A percentile compares a stretch with the other conserved stretches of the same genome.
Evolutionary conservation across 768 basidiomycete genomes (phyloP).

Genomic region (Tulasnella sp.): DNA sequence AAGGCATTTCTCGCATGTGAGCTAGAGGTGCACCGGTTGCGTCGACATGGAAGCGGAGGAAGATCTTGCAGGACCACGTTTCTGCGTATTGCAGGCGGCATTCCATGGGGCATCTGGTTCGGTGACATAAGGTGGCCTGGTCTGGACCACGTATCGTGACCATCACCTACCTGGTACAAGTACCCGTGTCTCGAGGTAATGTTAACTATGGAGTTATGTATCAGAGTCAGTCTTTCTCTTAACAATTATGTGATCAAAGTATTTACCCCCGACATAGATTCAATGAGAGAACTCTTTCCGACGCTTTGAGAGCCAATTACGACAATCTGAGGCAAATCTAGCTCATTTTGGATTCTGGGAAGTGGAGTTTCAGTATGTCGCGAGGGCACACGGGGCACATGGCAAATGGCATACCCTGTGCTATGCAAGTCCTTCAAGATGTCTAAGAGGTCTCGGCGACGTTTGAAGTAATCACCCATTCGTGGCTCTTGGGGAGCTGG

Average conservation of each 20-base stretch:
- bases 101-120: slow-evolving; percentile 43
- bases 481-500: too few relatives aligned
- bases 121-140: too few relatives aligned
- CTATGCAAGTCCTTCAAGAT: slow-evolving; percentile 10
- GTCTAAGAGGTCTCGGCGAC: slow-evolving; percentile 5
- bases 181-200: slow-evolving; percentile 65
- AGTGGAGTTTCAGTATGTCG: neutral
- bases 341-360: slow-evolving; percentile 39
- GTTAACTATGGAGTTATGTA: slow-evolving; percentile 56
- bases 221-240: neutral
- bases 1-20: slow-evolving; percentile 29
- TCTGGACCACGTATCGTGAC: too few relatives aligned
- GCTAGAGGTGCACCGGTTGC: slow-evolving; percentile 9
- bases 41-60: slow-evolving; percentile 37
- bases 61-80: slow-evolving; percentile 38
- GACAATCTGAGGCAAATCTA: slow-evolving; percentile 68
- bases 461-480: neutral
- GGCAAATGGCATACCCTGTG: slow-evolving; percentile 7
- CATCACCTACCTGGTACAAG: slow-evolving; percentile 78
- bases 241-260: too few relatives aligned
- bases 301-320: slow-evolving; percentile 71
- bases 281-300: slow-evolving; percentile 73
- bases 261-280: slow-evolving; percentile 52
- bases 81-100: slow-evolving; percentile 33
- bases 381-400: neutral